phyloP scores from a whole-genome alignment of 208 protist genomes.

The Leishmania martiniquensis region DNA sequence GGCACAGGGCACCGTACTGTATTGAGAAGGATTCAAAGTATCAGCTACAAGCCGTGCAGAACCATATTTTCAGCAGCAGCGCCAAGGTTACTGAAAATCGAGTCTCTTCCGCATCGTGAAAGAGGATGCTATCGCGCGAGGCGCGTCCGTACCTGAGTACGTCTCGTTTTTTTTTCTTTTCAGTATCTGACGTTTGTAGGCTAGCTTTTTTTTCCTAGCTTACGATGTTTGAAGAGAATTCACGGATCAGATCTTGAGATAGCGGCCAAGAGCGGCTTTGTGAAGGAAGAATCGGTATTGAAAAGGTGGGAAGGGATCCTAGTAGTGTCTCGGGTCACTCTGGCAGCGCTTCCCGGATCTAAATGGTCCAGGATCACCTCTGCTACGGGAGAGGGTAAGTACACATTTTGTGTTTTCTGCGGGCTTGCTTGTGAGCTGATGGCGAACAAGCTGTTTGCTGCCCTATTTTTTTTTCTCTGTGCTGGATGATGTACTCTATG shows the following conservation, averaged over 20 bases:
- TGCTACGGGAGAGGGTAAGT: background rate
- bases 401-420: background rate
- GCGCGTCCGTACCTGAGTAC: background rate
- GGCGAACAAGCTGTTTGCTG: background rate
- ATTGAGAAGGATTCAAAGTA: constrained; percentile 93
- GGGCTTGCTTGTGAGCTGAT: background rate
- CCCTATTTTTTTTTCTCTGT: background rate
- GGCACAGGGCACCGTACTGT: constrained; percentile 87
- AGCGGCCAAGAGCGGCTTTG: background rate
- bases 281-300: constrained; percentile 6
- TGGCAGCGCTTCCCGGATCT: background rate
- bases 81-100: constrained; percentile 70
- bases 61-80: constrained; percentile 79
- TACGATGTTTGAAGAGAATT: background rate
- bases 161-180: background rate
- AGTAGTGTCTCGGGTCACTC: background rate
- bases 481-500: background rate
- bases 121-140: background rate
- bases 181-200: constrained; percentile 5
- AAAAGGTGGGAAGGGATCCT: too few species aligned
- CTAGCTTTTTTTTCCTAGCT: background rate
- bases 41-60: constrained; percentile 58
- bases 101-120: constrained; percentile 20
- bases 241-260: background rate
- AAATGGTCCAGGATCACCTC: background rate